These are phyloP conservation scores for Nevesoporus exiguus DNA, from an alignment of 768 basidiomycete genomes.

Conservation along the genomic window DNA sequence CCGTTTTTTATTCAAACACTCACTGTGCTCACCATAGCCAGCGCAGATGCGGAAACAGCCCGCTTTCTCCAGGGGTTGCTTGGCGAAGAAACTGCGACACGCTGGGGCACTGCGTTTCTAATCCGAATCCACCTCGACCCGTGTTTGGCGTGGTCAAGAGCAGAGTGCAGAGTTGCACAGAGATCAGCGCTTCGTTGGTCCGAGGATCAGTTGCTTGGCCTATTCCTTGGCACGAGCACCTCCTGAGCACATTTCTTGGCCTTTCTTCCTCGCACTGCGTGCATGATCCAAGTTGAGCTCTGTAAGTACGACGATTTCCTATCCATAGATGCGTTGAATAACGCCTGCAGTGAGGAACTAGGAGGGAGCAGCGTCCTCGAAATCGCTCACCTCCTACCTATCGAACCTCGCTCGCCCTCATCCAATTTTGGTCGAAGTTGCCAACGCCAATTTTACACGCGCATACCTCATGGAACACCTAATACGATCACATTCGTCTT, in stretches of 20 bases:
- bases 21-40: background rate
- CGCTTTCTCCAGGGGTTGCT: background rate
- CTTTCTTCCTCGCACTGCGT: background rate
- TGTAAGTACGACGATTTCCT: constrained; percentile 1
- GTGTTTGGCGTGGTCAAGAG: background rate
- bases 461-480: constrained; percentile 8
- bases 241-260: background rate
- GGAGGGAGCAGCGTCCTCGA: background rate
- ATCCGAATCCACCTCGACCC: constrained; percentile 3
- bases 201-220: constrained; percentile 13
- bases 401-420: background rate
- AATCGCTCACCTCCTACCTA: background rate
- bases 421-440: background rate
- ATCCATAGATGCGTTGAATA: background rate
- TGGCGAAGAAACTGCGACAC: background rate
- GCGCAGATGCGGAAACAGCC: background rate
- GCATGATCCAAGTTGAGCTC: background rate
- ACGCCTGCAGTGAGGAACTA: background rate
- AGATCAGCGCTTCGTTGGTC: background rate
- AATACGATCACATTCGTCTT: background rate
- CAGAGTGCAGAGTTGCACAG: background rate
- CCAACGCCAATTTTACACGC: constrained; percentile 1
- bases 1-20: background rate
- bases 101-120: background rate
- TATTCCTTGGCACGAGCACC: background rate